Base-by-base conservation (phyloP, 106 monocot genomes). In the Ottelia alismoides region DNA sequence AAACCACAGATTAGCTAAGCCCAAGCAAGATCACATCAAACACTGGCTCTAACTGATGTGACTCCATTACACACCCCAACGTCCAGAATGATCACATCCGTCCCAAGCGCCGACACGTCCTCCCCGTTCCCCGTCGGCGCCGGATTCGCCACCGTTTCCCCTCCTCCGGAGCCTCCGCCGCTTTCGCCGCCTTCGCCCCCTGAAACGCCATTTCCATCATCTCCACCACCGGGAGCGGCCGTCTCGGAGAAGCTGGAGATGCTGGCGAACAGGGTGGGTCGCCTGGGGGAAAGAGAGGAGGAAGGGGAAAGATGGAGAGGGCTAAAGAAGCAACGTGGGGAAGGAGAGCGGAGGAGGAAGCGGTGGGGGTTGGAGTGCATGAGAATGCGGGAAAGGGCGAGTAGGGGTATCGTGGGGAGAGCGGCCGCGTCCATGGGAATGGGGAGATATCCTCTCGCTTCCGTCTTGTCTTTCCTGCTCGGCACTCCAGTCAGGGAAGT, bases 1-100 rank as follows among this genome's bases (percentile, higher is more conserved):
- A n/a, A n/a, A n/a, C n/a, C n/a, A n/a, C n/a, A n/a, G n/a, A n/a
- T n/a, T n/a, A n/a, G n/a, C n/a, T n/a, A n/a, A n/a, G n/a, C n/a
- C n/a, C n/a, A n/a, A n/a, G n/a, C n/a, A n/a, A n/a, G n/a, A n/a
- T n/a, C n/a, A n/a, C n/a, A n/a, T n/a, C n/a, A n/a, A n/a, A n/a
- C n/a, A n/a, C n/a, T n/a, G n/a, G n/a, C n/a, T n/a, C n/a, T n/a
- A n/a, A n/a, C n/a, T n/a, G n/a, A n/a, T n/a, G n/a, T n/a, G n/a
- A n/a, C n/a, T n/a, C n/a, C n/a, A n/a, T n/a, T n/a, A n/a, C n/a
- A n/a, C n/a, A n/a, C n/a, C 96, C 98, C 90, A 57, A 98, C 98
- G 35, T 98, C 98, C 16, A 98, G 74, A 55, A 98, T 64, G 25
- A 98, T 98, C 43, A 83, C 82, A 53, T 98, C 79, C 23, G 79